A percentile compares a stretch with the other conserved stretches of the same genome.
Evolutionary conservation across 2,329 filamentous ascomycete genomes (phyloP).

Genomic region (Xylariaceae sp.): DNA sequence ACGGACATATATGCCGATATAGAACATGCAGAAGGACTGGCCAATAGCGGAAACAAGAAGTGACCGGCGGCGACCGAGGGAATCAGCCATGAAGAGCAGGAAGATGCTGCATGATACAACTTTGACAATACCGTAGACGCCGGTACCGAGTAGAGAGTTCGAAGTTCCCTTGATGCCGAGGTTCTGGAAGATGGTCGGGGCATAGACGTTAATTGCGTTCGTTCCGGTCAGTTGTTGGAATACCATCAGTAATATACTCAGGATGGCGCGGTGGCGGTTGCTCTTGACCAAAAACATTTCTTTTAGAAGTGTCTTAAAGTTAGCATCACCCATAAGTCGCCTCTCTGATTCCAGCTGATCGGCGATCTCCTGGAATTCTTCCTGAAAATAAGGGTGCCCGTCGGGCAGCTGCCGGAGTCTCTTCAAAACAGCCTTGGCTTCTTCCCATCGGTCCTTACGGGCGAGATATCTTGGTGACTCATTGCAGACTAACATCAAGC

Average conservation of each 20-base stretch:
- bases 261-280: conserved; percentile 68
- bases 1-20: conserved; percentile 69
- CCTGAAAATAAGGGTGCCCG: conserved; percentile 60
- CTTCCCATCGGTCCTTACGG: conserved; percentile 68
- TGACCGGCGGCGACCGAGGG: conserved; percentile 59
- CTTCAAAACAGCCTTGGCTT: conserved; percentile 60
- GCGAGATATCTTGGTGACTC: conserved; percentile 71
- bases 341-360: conserved; percentile 68
- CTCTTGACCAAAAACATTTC: conserved; percentile 67
- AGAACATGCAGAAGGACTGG: conserved; percentile 67
- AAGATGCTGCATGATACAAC: conserved; percentile 63
- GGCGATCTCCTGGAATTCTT: conserved; percentile 66
- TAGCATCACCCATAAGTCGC: conserved; percentile 59
- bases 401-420: conserved; percentile 60
- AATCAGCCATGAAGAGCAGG: conserved; percentile 65
- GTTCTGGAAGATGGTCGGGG: conserved; percentile 42
- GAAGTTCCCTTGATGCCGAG: conserved; percentile 51
- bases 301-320: conserved; percentile 62
- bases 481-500: conserved; percentile 66
- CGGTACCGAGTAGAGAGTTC: conserved; percentile 64
- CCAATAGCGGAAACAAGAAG: conserved; percentile 66
- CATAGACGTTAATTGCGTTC: conserved; percentile 45
- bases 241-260: conserved; percentile 66
- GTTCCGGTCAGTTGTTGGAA: conserved; percentile 76
- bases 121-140: conserved; percentile 68